Conservation (phyloP, 352 stramenopile species). For the Phytophthora vignae region DNA sequence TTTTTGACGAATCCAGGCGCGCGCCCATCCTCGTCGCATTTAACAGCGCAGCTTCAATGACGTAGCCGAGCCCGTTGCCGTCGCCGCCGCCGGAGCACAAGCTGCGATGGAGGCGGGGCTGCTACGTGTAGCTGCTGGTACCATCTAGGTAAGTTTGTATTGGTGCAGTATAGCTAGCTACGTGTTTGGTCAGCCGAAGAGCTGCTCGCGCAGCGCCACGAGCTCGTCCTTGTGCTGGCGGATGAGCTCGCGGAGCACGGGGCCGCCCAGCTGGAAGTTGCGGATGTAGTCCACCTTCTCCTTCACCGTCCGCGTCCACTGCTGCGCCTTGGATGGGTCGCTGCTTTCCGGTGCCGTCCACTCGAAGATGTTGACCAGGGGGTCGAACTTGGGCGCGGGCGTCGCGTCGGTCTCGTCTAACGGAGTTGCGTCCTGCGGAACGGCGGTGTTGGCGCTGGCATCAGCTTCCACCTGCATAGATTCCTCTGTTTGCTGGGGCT, state of each 20-base stretch:
- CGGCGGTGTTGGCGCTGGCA: not conserved
- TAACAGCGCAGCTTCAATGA: conserved; percentile 26
- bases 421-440: not conserved
- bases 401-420: conserved; percentile 2
- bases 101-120: too few relatives aligned
- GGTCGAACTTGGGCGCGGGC: conserved; percentile 32
- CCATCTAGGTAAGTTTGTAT: not conserved
- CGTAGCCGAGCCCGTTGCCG: not conserved
- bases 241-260: conserved; percentile 67
- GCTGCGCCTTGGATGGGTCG: conserved; percentile 17
- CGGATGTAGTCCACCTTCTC: conserved; percentile 58
- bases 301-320: conserved; percentile 56
- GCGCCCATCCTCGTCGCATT: conserved; percentile 27
- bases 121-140: not conserved
- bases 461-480: not conserved
- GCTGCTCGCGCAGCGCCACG: conserved; percentile 52
- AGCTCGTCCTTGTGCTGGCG: conserved; percentile 67
- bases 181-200: conserved; percentile 47
- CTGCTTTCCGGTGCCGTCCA: conserved; percentile 44
- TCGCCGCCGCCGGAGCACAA: not conserved
- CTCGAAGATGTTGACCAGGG: conserved; percentile 69
- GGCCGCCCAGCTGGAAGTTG: conserved; percentile 66
- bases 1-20: conserved; percentile 23
- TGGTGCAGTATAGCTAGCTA: not conserved
- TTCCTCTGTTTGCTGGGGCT: not conserved